Base-by-base conservation (phyloP, 305 asterid species). In the Fraxinus ornus region DNA sequence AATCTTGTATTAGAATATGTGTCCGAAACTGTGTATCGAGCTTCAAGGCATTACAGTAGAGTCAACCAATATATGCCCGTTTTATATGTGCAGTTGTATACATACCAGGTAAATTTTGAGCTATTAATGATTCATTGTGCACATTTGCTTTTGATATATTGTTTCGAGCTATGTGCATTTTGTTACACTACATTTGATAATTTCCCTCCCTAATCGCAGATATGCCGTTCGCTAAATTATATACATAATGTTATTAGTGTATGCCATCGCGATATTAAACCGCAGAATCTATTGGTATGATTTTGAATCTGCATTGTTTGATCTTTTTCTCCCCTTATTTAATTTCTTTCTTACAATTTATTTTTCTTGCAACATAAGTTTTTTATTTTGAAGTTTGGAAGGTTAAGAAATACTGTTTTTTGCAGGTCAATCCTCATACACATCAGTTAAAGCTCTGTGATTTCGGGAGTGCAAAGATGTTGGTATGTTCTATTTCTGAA, bases 381-480 rank as follows among this genome's bases (percentile, higher is more conserved):
- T 13, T 12, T 13, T 33, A n/a, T 33, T 75, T 32, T 75, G n/a
- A 68, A 75, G 77, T 79, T 83, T 39, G 72, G 60, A 41, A 64
- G 71, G 12, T 17, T 28, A 9, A 82, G 35, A n/a, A 52, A 37
- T 39, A 19, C 22, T 62, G 1, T 24, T 82, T 78, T 33, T 22
- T 84, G 84, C 91, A 95, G 98, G 98, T 95, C 68, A 94, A 95
- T 91, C 90, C 98, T 55, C 94, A 92, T 79, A 88, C 97, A 15
- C 95, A 89, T 83, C 97, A 91, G 85, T 91, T 95, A 72, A 95
- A 95, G 91, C 89, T 95, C 73, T 95, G 98, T 85, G 98, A 95
- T 90, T 91, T 95, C 85, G 98, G 98, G 47, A 95, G 98, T 78
- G 98, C 98, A 49, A 95, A 95, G 90, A 94, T 88, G 91, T 84